Base-by-base conservation (phyloP, 768 basidiomycete species). In the Boletus coccyginus region DNA sequence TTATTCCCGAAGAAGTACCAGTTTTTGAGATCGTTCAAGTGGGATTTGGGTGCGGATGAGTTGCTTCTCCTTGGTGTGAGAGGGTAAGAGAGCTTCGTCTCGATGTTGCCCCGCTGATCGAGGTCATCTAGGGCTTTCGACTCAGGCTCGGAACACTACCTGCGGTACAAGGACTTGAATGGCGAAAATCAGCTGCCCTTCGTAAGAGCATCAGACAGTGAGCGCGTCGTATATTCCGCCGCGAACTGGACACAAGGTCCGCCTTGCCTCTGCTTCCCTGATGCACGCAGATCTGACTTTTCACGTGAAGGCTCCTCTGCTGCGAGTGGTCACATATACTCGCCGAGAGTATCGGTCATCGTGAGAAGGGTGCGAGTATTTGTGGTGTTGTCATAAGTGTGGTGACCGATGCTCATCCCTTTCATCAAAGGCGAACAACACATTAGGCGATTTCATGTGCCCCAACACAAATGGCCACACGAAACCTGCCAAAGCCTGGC, bases 201-300 rank as follows among this genome's bases (percentile, higher is more conserved):
- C 38, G 73, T 84, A 6, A 73, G 84, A 14, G 72, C 82, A 0
- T 78, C 80, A 1, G 75, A 78, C 16, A 77, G 78, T 3, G 64
- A 73, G 10, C 81, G 91, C 14, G 88, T 92, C 5, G 74, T 90
- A 4, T 69, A 79, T 17, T 85, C 87, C 19, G 89, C 89, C 1
- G 73, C 66, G 7, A 90, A 89, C 63, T 92, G 91, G 90, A 76
- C 77, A 3, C 73, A 75, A 56, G 90, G 89, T 85, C 45, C 24
- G 58, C 39, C 11, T 33, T 24, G 1, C 6, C 3, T 7, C 21
- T 11, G 2, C 16, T 40, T 41, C 27, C 27, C 10, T 50, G 29
- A 38, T 27, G 5, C 16, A 42, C 12, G 27, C 16, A 21, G 24
- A 47, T 47, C 48, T 60, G 13, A 62, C 39, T 12, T 38, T 33